Evolutionary conservation across 2,329 filamentous ascomycete genomes (phyloP).

Genomic region (Epichloe sp.): DNA sequence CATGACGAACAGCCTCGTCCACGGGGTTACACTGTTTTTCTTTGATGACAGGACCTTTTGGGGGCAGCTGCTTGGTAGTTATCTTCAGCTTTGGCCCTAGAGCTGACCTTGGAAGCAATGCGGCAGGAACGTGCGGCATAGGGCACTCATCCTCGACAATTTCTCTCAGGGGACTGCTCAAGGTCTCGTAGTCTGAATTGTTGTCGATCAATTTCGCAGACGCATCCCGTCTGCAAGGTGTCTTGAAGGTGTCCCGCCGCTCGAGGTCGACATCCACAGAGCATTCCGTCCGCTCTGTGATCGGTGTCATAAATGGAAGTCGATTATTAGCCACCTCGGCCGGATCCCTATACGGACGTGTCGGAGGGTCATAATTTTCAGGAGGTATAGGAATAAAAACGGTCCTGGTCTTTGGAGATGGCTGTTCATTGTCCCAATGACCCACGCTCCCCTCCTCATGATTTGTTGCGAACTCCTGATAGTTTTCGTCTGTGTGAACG

Average conservation of each 20-base stretch:
- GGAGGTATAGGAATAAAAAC: constrained; percentile 70
- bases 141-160: constrained; percentile 40
- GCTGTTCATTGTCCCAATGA: constrained; percentile 28
- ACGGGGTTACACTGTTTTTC: constrained; percentile 83
- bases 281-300: constrained; percentile 87
- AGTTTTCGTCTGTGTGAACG: neutral
- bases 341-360: constrained; percentile 68
- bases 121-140: constrained; percentile 35
- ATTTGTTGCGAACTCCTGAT: constrained; percentile 21
- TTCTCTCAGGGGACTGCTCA: constrained; percentile 63
- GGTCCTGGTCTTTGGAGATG: constrained; percentile 42
- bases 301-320: constrained; percentile 96
- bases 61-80: constrained; percentile 27
- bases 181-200: constrained; percentile 25
- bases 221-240: constrained; percentile 50
- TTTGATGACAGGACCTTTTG: constrained; percentile 62
- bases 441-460: constrained; percentile 21
- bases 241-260: constrained; percentile 55
- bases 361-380: constrained; percentile 74
- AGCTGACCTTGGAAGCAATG: constrained; percentile 30
- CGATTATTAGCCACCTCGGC: constrained; percentile 74
- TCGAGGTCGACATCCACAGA: constrained; percentile 59
- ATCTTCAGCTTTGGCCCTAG: constrained; percentile 19
- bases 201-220: constrained; percentile 15
- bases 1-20: constrained; percentile 58